Evolutionary conservation across 257 asterid genomes (phyloP), one percentile per base, ranked within the genome.

Genomic region (Solanum gracilifrons): DNA sequence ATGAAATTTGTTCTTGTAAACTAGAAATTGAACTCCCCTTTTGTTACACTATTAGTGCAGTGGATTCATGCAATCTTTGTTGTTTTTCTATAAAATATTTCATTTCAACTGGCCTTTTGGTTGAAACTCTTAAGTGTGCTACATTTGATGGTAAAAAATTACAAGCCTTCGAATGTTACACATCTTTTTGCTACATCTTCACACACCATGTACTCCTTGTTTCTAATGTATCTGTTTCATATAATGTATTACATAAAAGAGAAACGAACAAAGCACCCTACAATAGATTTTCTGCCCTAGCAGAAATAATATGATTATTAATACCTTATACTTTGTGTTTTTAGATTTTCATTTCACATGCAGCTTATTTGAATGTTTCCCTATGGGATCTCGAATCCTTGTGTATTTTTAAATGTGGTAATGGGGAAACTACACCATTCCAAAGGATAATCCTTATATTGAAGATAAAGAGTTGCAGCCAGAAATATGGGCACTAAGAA

Each of bases 401-500:
- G 64, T 43, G 85, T 27, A 79, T 79, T 43, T 36, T 79, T 10
- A 18, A 79, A 39, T 39, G 62, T 39, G 84, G 62, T 77, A 39
- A 39, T n/a, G 7, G 55, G 18, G 18, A 13, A 46, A 46, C 55
- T 46, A 46, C 16, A 46, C 55, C 16, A 41, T 41, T 41, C 48
- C 99, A 58, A 91, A 88, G 55, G 99, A 97, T 88, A 96, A 96
- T 80, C 98, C 99, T 41, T 93, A 90, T 64, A 87, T 88, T 7
- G 86, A 84, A 25, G 99, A 96, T 87, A 88, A 87, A 76, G 92
- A 92, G 3, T 86, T 94, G 88, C 95, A 90, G 89, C 93, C 93
- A 85, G 99, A 96, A 88, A 95, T 95, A 89, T 97, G 98, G 98
- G 98, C 99, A 35, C 37, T 89, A 5, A 98, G 99, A 62, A 87